Evolutionary conservation across 2,329 filamentous ascomycete species (phyloP).

Genomic region (Sporothrix sp.): DNA sequence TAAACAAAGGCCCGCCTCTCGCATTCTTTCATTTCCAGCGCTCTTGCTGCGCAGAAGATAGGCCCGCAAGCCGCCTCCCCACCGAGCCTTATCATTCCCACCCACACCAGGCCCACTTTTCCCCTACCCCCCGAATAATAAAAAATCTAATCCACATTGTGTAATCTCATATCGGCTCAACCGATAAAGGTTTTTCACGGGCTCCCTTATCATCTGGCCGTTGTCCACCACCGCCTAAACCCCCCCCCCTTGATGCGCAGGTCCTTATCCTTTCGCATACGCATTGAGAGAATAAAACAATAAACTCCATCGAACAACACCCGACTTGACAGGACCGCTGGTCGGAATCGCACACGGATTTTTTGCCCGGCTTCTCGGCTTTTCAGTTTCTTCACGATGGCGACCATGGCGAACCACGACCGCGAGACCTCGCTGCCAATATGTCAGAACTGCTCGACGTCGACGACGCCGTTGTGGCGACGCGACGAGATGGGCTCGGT

Average conservation of each 20-base stretch:
- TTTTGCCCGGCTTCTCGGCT: not conserved
- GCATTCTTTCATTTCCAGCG: slow-evolving; percentile 5
- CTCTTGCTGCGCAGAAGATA: not conserved
- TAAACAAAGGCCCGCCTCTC: not conserved
- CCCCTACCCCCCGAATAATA: slow-evolving; percentile 15
- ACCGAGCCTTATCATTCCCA: slow-evolving; percentile 16
- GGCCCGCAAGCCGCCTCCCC: slow-evolving; percentile 6
- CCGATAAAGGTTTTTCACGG: slow-evolving; percentile 20
- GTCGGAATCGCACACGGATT: not conserved
- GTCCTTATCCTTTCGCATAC: slow-evolving; percentile 7
- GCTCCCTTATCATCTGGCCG: slow-evolving; percentile 18
- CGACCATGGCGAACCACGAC: slow-evolving; percentile 43
- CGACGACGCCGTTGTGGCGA: slow-evolving; percentile 92
- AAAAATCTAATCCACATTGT: slow-evolving; percentile 12
- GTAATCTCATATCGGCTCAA: slow-evolving; percentile 19
- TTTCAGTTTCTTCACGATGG: slow-evolving; percentile 26
- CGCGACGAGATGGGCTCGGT: slow-evolving; percentile 93
- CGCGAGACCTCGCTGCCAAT: slow-evolving; percentile 70
- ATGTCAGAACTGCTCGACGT: slow-evolving; percentile 93
- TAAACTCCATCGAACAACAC: not conserved
- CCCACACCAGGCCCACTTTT: slow-evolving; percentile 12
- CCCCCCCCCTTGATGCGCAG: slow-evolving; percentile 7
- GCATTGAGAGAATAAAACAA: slow-evolving; percentile 11
- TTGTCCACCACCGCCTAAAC: slow-evolving; percentile 12
- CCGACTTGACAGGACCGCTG: not conserved